Base-by-base conservation (phyloP, 179 eudicot species). In the Drosera spatulata region DNA sequence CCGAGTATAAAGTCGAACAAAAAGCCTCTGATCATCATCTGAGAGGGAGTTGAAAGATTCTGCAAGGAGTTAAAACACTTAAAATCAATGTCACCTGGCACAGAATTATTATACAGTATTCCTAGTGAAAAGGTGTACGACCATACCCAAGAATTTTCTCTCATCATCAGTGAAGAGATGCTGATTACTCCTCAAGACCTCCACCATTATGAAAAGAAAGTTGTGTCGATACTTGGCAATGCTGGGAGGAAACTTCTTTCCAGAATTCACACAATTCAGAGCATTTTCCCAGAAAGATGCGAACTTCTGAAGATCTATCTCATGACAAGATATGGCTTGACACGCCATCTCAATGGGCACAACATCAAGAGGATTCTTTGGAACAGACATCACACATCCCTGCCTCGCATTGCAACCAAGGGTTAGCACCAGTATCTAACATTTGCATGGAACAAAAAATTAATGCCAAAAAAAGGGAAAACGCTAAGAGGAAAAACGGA, bases 11-110 rank as follows among this genome's bases (percentile, higher is more conserved):
- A 91, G 82, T 63, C 97, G 96, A 59, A 85, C 72, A 68, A 91
- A 88, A 59, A 91, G 95, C 73, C 95, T 77, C 73, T 82, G 90
- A 69, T 87, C 75, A 73, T 91, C 97, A 85, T 88, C 85, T 63
- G 96, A 80, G 75, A 88, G 81, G 7, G 82, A 75, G 54, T 47
- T 7, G 71, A 85, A 91, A 41, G 75, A 70, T 69, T 88, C 97
- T 91, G 88, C 40, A 49, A 61, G 56, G 43, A 62, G 52, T 46
- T 61, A 22, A 75, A 51, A 15, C 53, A 70, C 51, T 50, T 37
- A 45, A 54, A 45, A 58, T 57, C 55, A 45, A 53, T 37, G 58
- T 22, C 6, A 58, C 11, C 52, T n/a, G 41, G 12, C 40, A 58
- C 10, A 54, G 52, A 10, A 48, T 47, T 41, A 53, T 41, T 53